Evolutionary conservation across 805 yeast species (phyloP), one percentile per base, ranked within the genome.

Genomic region (Phaffomyces thermotolerans): DNA sequence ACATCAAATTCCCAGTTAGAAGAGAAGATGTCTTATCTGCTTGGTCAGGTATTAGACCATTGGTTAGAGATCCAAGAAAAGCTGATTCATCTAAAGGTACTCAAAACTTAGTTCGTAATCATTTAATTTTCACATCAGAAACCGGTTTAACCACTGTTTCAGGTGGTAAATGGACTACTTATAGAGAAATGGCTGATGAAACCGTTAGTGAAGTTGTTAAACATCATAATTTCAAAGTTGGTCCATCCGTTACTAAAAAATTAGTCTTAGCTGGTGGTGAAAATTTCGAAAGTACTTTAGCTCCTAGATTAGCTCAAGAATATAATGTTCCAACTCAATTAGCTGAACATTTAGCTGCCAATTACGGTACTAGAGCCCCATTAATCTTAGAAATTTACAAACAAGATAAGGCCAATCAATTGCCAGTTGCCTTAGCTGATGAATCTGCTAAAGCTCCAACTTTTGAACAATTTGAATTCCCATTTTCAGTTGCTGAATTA

Each of bases 121-220:
- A 90, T 66, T 72, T 90, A 56, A 74, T 90, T 43, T 75, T 83
- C 57, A 72, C 78, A 27, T 76, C 95, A 30, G 79, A 73, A 46
- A 73, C 84, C 44, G 93, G 91, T 23, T 75, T 90, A 53, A 72
- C 90, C 34, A 90, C 98, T 34, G 84, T 90, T 52, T 82, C 95
- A 17, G 98, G 97, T 58, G 98, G 98, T 64, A 90, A 90, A 69
- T 90, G 98, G 98, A 90, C 98, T 42, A 90, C 98, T 32, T 91
- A 90, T 72, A 78, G 97, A 70, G 95, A 88, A 70, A 90, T 90
- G 97, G 96, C 97, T 20, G 81, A 90, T 68, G 96, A 91, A 69
- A 86, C 96, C 37, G 81, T 90, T 38, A 81, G 86, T 63, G 78
- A 78, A 53, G 79, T 84, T 42, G 72, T 86, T 39, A 71, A 76